A percentile compares a stretch with the other conserved stretches of the same genome.
Conservation (phyloP, 768 basidiomycete species). For the Suillus alpinus region DNA sequence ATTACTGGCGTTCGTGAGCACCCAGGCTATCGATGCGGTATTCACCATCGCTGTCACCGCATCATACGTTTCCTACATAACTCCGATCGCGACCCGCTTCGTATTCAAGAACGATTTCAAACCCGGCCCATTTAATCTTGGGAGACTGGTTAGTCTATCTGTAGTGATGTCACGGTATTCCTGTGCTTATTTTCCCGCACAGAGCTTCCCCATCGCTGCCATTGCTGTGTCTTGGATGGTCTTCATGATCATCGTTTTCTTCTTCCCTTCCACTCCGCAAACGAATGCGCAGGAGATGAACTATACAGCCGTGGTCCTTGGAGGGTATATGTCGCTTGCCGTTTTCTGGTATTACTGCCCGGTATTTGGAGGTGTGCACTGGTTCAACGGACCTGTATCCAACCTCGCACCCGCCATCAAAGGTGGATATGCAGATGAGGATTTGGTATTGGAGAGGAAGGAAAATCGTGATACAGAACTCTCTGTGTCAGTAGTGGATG, state of each 20-base stretch:
- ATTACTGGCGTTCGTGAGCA: constrained; percentile 57
- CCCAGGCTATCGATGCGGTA: constrained; percentile 55
- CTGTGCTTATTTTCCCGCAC: background rate
- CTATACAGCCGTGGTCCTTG: constrained; percentile 34
- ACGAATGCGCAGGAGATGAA: constrained; percentile 35
- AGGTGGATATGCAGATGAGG: background rate
- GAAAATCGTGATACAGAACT: background rate
- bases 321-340: constrained; percentile 26
- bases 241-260: constrained; percentile 31
- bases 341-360: constrained; percentile 11
- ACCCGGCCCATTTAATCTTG: constrained; percentile 57
- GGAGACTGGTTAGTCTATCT: constrained; percentile 14
- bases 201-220: constrained; percentile 29
- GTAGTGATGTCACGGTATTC: background rate
- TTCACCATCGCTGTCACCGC: constrained; percentile 48
- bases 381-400: constrained; percentile 27
- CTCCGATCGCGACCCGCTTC: constrained; percentile 54
- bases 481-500: background rate
- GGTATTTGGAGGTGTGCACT: constrained; percentile 23
- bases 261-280: constrained; percentile 29
- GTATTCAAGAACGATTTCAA: constrained; percentile 46
- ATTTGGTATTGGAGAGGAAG: background rate
- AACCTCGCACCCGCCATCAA: background rate
- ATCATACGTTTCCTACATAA: constrained; percentile 50
- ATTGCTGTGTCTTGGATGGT: constrained; percentile 35